Percentiles rank a stretch among this genome's conserved stretches.
Conservation (phyloP, 2,329 filamentous ascomycete species). For the Trichoderma gracile region DNA sequence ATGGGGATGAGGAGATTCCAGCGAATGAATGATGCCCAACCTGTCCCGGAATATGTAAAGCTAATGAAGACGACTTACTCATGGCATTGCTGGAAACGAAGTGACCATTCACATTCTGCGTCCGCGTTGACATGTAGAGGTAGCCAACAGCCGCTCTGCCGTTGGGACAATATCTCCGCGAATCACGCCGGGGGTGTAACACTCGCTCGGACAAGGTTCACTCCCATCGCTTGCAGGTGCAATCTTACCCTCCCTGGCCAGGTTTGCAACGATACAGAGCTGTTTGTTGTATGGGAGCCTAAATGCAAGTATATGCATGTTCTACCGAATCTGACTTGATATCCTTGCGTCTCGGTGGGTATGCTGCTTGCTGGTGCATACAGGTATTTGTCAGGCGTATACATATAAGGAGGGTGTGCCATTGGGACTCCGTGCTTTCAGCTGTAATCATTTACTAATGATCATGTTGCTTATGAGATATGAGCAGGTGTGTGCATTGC, state of each 20-base stretch:
- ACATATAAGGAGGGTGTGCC: background rate
- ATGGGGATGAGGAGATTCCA: background rate
- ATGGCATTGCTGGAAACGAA: background rate
- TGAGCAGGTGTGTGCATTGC: background rate
- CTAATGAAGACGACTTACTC: background rate
- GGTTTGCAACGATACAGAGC: background rate
- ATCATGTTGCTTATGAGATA: background rate
- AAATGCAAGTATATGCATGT: background rate
- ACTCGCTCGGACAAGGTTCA: background rate
- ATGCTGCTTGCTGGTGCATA: background rate
- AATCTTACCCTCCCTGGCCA: background rate
- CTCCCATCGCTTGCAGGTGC: background rate
- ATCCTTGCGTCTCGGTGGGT: background rate
- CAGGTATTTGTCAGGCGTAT: background rate
- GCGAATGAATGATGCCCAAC: background rate
- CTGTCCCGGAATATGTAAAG: no score
- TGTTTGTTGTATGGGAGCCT: background rate
- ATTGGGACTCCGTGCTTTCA: background rate
- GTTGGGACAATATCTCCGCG: background rate
- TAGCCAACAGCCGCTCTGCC: background rate
- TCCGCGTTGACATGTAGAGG: background rate
- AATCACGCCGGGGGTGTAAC: background rate
- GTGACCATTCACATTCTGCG: background rate
- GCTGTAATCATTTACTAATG: background rate
- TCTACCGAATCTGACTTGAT: background rate